Conservation (phyloP, 306 rosid genomes). For the Rosa lucieae region DNA sequence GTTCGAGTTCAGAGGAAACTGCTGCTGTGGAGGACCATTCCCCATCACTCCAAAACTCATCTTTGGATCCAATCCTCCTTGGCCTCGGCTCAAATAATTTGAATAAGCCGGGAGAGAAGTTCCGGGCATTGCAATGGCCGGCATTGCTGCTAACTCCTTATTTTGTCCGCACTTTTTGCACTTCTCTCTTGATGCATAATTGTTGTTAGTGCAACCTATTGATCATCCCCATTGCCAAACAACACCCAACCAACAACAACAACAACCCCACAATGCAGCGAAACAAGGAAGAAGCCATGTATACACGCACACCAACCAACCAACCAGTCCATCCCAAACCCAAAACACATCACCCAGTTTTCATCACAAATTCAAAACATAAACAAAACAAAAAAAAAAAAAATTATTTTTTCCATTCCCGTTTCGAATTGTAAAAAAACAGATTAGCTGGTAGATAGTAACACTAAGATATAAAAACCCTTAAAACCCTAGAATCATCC, state of each 20-base stretch:
- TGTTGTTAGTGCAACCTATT: conserved; percentile 99
- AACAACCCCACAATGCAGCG: conserved; percentile 58
- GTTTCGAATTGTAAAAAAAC: neutral
- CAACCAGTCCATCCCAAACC: no score
- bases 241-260: conserved; percentile 53
- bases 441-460: neutral
- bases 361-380: no score
- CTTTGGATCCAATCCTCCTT: conserved; percentile 64
- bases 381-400: no score
- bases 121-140: conserved; percentile 80
- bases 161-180: conserved; percentile 97
- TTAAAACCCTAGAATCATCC: neutral
- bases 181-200: conserved; percentile 99
- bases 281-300: conserved; percentile 58
- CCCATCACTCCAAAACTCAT: conserved; percentile 67
- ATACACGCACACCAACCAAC: conserved; percentile 71
- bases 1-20: conserved; percentile 52
- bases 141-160: conserved; percentile 93
- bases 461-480: neutral
- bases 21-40: conserved; percentile 43
- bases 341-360: conserved; percentile 39
- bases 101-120: conserved; percentile 75
- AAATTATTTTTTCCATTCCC: no score
- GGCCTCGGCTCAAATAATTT: conserved; percentile 64
- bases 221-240: conserved; percentile 66